Evolutionary conservation across 2,329 filamentous ascomycete species (phyloP).

Genomic region (Ceratocystis smalleyi): DNA sequence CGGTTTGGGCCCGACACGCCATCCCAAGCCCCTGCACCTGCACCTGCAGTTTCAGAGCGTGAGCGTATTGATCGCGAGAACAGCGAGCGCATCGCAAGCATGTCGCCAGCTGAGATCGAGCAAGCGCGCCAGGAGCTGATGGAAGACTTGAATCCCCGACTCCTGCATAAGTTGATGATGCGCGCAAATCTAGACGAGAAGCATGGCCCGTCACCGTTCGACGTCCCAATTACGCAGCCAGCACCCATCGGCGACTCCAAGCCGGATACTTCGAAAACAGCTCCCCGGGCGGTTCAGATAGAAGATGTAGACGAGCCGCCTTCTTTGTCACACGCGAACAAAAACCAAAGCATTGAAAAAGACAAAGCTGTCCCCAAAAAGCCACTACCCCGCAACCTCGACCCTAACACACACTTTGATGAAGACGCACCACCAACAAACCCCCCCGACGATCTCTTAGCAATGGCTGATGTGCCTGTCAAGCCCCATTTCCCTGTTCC

Average conservation of each 20-base stretch:
- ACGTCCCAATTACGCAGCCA: constrained; percentile 19
- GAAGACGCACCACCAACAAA: constrained; percentile 30
- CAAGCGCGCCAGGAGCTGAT: constrained; percentile 69
- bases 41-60: constrained; percentile 37
- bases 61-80: constrained; percentile 73
- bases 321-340: neutral
- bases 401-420: constrained; percentile 22
- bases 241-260: neutral
- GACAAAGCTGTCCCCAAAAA: neutral
- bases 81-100: constrained; percentile 50
- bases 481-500: constrained; percentile 48
- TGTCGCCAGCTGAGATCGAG: constrained; percentile 71
- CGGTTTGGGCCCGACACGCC: constrained; percentile 16
- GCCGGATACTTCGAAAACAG: constrained; percentile 17
- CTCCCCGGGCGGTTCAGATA: constrained; percentile 22
- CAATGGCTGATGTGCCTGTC: constrained; percentile 27
- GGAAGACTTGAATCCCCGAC: constrained; percentile 53
- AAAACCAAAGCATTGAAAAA: neutral
- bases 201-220: constrained; percentile 30
- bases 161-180: constrained; percentile 62
- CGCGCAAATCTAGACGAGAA: constrained; percentile 59
- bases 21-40: constrained; percentile 19
- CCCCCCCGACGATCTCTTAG: constrained; percentile 30
- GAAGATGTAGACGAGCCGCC: constrained; percentile 21
- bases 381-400: constrained; percentile 17